Evolutionary conservation across 2,329 filamentous ascomycete species (phyloP), one percentile per base, ranked within the genome.

Genomic region (Talaromyces albobiverticillius): DNA sequence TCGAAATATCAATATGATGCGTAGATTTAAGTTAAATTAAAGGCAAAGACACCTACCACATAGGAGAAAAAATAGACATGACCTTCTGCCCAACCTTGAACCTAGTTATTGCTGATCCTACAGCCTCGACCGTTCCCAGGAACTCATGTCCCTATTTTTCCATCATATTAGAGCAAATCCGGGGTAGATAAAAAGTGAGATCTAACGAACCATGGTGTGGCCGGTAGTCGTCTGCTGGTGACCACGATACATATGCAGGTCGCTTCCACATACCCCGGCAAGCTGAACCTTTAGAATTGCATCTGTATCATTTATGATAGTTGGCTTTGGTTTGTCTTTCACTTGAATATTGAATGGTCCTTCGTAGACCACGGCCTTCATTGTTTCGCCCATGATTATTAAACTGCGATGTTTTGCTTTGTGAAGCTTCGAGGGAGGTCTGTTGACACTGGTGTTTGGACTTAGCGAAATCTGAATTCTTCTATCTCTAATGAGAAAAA

Each of bases 361-460:
- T 57, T 91, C 86, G 74, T 94, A 92, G 54, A 95, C 82, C 22
- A 95, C 88, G 29, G 89, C 89, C 70, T 87, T 88, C 90, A 95
- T 95, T 0, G 82, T 88, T 50, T 46, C 36, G 7, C 36, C 38
- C 46, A 49, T 18, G 29, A 8, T 49, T 18, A 38, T 40, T 22
- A 11, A 34, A 34, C 31, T 11, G 8, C 13, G 31, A 34, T 34
- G 13, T 34, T 4, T 34, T 34, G 5, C 31, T 34, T 14, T n/a
- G n/a, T n/a, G n/a, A n/a, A n/a, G n/a, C n/a, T n/a, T n/a, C n/a
- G n/a, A n/a, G n/a, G n/a, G n/a, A n/a, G n/a, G n/a, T n/a, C n/a
- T n/a, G n/a, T n/a, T n/a, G n/a, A n/a, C n/a, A n/a, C n/a, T n/a
- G n/a, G n/a, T n/a, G n/a, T n/a, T n/a, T n/a, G n/a, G n/a, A n/a